Evolutionary conservation across 345 rosid genomes (phyloP).

Genomic region (Corymbia maculata): DNA sequence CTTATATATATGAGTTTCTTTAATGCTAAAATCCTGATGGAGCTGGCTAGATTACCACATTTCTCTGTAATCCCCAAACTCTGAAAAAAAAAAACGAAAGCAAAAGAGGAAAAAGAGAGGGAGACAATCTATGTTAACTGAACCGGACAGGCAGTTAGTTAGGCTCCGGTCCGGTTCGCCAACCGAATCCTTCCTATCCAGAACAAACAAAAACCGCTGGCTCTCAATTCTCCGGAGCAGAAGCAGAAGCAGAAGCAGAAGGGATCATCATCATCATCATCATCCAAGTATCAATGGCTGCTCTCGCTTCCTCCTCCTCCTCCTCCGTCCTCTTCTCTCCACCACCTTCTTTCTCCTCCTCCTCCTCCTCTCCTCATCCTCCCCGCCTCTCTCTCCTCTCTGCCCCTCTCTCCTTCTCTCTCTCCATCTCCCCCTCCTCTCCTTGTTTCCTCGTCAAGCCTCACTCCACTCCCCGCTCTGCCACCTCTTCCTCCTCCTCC

Average conservation of each 20-base stretch:
- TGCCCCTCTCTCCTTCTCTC: background rate
- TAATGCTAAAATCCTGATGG: background rate
- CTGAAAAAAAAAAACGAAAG: rapidly evolving
- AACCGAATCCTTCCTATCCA: background rate
- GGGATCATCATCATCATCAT: background rate
- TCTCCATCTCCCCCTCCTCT: slow-evolving; percentile 14
- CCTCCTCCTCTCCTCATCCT: slow-evolving; percentile 8
- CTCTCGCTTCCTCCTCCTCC: slow-evolving; percentile 6
- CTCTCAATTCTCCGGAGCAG: background rate
- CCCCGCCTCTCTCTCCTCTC: slow-evolving; percentile 20
- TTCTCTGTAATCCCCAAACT: background rate
- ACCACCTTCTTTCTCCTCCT: slow-evolving; percentile 5
- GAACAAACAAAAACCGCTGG: background rate
- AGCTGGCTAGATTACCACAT: background rate
- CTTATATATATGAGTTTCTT: background rate
- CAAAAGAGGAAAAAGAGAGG: background rate
- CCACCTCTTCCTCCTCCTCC: background rate
- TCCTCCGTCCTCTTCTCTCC: slow-evolving; percentile 12
- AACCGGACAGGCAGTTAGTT: background rate
- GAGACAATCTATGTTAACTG: background rate
- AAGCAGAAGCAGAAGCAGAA: background rate
- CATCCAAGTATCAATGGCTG: slow-evolving; percentile 31
- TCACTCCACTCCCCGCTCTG: background rate
- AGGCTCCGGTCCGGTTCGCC: background rate
- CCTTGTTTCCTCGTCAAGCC: slow-evolving; percentile 14